Conservation (phyloP, 2,329 filamentous ascomycete genomes). For the Atkinsonella texensis region DNA sequence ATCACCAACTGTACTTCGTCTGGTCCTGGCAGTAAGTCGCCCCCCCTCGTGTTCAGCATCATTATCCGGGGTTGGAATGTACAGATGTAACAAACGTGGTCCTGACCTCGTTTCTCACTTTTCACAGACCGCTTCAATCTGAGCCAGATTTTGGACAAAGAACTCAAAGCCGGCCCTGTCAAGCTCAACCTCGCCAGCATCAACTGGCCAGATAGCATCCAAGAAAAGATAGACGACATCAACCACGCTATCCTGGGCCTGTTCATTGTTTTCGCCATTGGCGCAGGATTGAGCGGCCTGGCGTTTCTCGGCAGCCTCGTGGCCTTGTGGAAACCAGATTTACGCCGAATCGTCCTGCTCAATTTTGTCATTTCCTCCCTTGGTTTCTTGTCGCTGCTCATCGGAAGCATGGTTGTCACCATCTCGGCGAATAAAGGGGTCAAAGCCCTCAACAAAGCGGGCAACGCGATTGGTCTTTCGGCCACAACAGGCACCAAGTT, state of each 20-base stretch:
- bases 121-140: constrained; percentile 31
- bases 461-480: constrained; percentile 31
- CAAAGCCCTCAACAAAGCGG: constrained; percentile 28
- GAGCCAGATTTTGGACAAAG: constrained; percentile 31
- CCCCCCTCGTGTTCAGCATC: not conserved
- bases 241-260: constrained; percentile 35
- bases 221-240: constrained; percentile 35
- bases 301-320: constrained; percentile 28
- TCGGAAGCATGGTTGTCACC: constrained; percentile 32
- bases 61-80: not conserved
- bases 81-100: not conserved
- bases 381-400: constrained; percentile 24
- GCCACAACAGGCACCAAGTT: constrained; percentile 32
- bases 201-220: constrained; percentile 31
- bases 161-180: constrained; percentile 33
- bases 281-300: constrained; percentile 28
- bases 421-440: constrained; percentile 28
- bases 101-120: constrained; percentile 1
- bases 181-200: constrained; percentile 32
- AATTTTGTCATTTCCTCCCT: constrained; percentile 27
- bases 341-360: constrained; percentile 15
- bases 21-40: constrained; percentile 3
- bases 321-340: constrained; percentile 22
- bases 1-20: constrained; percentile 30
- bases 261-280: constrained; percentile 37